These are phyloP conservation scores for Dipodascus albidus DNA, from an alignment of 805 yeast species.

Conservation along the genomic window DNA sequence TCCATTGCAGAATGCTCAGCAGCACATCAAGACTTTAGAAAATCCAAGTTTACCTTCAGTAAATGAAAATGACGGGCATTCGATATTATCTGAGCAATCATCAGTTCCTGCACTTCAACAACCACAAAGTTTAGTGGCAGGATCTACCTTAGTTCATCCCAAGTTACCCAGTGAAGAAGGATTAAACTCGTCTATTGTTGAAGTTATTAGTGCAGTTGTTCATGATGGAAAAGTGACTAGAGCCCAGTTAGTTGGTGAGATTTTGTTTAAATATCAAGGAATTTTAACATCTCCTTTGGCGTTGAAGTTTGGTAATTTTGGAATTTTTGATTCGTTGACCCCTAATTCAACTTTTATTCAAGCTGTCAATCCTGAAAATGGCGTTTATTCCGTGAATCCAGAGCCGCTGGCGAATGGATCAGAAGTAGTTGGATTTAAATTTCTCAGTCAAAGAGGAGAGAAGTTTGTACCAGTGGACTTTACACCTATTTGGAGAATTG, in stretches of 20 bases:
- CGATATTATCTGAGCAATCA: conserved; percentile 16
- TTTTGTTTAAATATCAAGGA: conserved; percentile 59
- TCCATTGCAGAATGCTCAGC: not conserved
- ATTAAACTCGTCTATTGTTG: conserved; percentile 75
- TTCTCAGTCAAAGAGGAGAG: conserved; percentile 39
- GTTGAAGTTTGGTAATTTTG: conserved; percentile 32
- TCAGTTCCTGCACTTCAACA: conserved; percentile 5
- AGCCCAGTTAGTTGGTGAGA: conserved; percentile 69
- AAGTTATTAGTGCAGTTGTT: conserved; percentile 63
- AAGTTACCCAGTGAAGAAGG: conserved; percentile 20
- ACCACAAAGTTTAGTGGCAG: conserved; percentile 8
- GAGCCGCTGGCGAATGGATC: conserved; percentile 5
- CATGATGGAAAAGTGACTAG: conserved; percentile 51
- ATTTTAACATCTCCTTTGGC: conserved; percentile 33
- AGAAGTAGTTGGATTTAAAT: conserved; percentile 65
- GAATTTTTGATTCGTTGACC: conserved; percentile 33
- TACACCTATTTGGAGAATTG: conserved; percentile 84
- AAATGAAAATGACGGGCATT: conserved; percentile 13
- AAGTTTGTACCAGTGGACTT: conserved; percentile 46
- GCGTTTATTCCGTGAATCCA: conserved; percentile 5
- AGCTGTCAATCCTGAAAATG: conserved; percentile 16
- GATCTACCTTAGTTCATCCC: conserved; percentile 17
- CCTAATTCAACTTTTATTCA: conserved; percentile 46
- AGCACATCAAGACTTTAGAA: not conserved
- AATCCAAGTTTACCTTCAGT: not conserved